These are phyloP conservation scores for Lachnellula suecica DNA, from an alignment of 2,329 filamentous ascomycete genomes.

Conservation along the genomic window DNA sequence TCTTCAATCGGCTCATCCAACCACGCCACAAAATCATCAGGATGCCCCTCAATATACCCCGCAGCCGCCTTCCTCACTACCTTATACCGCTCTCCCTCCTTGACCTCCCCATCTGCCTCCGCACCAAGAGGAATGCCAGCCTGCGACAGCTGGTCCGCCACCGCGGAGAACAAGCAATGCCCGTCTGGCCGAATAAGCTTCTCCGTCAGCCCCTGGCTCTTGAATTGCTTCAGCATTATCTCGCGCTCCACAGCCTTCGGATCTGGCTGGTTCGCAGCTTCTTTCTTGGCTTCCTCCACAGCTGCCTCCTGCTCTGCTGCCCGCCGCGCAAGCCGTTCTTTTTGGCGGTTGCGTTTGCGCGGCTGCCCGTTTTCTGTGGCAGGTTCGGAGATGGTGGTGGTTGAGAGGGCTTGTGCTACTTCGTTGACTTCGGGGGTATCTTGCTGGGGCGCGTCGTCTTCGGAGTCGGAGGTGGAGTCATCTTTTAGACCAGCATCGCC, in stretches of 20 bases:
- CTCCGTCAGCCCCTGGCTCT: conserved; percentile 64
- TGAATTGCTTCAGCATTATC: conserved; percentile 68
- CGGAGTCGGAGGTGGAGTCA: conserved; percentile 18
- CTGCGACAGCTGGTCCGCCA: conserved; percentile 77
- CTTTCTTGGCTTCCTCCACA: conserved; percentile 65
- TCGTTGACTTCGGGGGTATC: conserved; percentile 13
- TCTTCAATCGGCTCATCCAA: conserved; percentile 86
- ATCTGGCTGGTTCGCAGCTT: conserved; percentile 75
- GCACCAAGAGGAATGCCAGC: conserved; percentile 45
- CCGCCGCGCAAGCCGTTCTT: conserved; percentile 84
- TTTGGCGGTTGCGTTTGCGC: conserved; percentile 84
- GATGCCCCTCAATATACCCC: conserved; percentile 70
- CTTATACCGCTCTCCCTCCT: conserved; percentile 55
- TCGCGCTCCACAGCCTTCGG: conserved; percentile 68
- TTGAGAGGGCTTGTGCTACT: conserved; percentile 20
- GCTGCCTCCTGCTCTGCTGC: conserved; percentile 79
- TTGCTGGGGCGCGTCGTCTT: conserved; percentile 9
- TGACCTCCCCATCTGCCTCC: conserved; percentile 27
- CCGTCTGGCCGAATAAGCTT: conserved; percentile 85
- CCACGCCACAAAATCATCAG: conserved; percentile 83
- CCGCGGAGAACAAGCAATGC: conserved; percentile 90
- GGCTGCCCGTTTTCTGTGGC: conserved; percentile 24
- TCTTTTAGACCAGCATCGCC: conserved; percentile 25
- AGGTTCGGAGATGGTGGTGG: conserved; percentile 22
- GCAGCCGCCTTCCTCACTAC: conserved; percentile 70